Conservation (phyloP, 495 filamentous ascomycete genomes). For the Hyaloscypha finlandica region DNA sequence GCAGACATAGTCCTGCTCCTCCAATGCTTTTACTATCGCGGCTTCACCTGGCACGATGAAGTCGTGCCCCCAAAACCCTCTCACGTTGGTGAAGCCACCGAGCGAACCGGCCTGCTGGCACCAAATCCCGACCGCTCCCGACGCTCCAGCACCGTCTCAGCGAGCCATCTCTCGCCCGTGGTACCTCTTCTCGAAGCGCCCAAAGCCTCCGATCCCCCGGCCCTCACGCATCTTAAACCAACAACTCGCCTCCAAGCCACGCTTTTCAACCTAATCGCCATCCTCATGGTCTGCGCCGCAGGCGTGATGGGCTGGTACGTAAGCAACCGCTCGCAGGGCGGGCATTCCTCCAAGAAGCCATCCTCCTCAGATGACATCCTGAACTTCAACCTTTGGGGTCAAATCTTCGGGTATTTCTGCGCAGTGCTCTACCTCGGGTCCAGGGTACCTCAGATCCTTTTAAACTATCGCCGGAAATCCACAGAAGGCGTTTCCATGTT, state of each 20-base stretch:
- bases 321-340: slow-evolving; percentile 44
- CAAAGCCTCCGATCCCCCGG: slow-evolving; percentile 17
- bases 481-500: slow-evolving; percentile 89
- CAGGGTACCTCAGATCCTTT: slow-evolving; percentile 81
- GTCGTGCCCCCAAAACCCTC: slow-evolving; percentile 34
- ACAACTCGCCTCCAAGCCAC: slow-evolving; percentile 54
- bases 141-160: slow-evolving; percentile 49
- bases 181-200: slow-evolving; percentile 63
- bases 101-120: slow-evolving; percentile 45
- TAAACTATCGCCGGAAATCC: slow-evolving; percentile 86
- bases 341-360: slow-evolving; percentile 22
- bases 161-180: slow-evolving; percentile 77
- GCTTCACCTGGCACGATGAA: slow-evolving; percentile 70
- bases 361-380: slow-evolving; percentile 40
- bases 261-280: slow-evolving; percentile 69
- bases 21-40: slow-evolving; percentile 94
- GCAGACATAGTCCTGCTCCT: slow-evolving; percentile 85
- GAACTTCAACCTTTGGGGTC: slow-evolving; percentile 72
- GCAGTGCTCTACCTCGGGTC: slow-evolving; percentile 86
- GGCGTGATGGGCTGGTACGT: slow-evolving; percentile 87
- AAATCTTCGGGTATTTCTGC: slow-evolving; percentile 84
- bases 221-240: slow-evolving; percentile 13
- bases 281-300: slow-evolving; percentile 77
- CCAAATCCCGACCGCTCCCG: slow-evolving; percentile 14
- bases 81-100: slow-evolving; percentile 37